These are phyloP conservation scores for Novymonas esmeraldas DNA, from an alignment of 208 protist species.

Conservation along the genomic window DNA sequence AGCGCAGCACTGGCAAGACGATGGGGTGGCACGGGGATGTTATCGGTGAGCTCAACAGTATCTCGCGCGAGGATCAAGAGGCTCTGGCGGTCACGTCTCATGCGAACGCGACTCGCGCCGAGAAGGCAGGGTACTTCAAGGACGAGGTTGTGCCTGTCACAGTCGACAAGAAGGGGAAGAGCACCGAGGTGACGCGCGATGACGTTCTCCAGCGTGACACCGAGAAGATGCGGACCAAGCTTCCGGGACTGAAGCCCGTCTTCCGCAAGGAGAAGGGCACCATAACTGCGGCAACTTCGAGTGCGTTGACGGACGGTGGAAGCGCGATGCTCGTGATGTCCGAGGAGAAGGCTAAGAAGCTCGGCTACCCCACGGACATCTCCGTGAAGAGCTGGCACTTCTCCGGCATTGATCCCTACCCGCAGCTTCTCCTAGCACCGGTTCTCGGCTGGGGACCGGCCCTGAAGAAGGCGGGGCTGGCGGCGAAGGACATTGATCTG, in stretches of 20 bases:
- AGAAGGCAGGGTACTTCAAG: conserved; percentile 72
- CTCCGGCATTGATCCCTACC: conserved; percentile 86
- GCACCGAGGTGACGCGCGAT: conserved; percentile 47
- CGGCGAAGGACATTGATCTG: conserved; percentile 80
- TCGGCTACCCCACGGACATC: conserved; percentile 79
- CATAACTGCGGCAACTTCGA: conserved; percentile 83
- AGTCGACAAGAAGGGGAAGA: conserved; percentile 45
- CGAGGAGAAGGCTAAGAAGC: conserved; percentile 76
- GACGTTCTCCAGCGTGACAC: conserved; percentile 72
- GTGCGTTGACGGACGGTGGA: conserved; percentile 80
- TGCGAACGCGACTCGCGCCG: conserved; percentile 60
- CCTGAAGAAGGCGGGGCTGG: conserved; percentile 71
- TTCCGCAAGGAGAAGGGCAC: conserved; percentile 83
- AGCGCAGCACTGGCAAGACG: conserved; percentile 86
- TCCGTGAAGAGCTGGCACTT: conserved; percentile 69
- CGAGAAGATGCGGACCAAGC: conserved; percentile 63
- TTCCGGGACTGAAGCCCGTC: conserved; percentile 66
- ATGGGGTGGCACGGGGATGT: conserved; percentile 91
- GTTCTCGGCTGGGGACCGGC: conserved; percentile 76
- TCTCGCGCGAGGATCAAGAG: conserved; percentile 76
- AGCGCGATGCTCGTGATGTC: conserved; percentile 87
- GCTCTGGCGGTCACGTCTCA: conserved; percentile 68
- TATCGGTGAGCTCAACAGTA: conserved; percentile 80
- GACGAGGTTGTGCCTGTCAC: conserved; percentile 74
- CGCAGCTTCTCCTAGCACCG: conserved; percentile 86